These are phyloP conservation scores for Acacia confusa DNA, from an alignment of 306 rosid species.

Conservation along the genomic window DNA sequence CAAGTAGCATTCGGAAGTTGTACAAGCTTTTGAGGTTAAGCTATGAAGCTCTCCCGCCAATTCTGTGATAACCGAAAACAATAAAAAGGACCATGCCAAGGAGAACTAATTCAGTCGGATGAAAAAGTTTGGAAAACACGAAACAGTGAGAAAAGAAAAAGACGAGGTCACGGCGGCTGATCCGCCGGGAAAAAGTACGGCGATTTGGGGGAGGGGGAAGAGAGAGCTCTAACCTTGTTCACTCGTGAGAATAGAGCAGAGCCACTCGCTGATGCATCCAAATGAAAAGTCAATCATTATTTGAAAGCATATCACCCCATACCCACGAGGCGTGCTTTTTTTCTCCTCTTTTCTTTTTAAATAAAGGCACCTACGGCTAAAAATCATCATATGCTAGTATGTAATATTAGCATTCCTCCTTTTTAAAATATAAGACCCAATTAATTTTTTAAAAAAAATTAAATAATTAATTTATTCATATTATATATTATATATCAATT, in stretches of 20 bases:
- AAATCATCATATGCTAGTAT: too few relatives aligned
- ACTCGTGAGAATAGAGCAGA: not conserved
- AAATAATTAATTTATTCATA: too few relatives aligned
- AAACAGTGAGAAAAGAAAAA: slow-evolving; percentile 5
- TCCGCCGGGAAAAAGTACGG: not conserved
- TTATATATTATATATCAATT: too few relatives aligned
- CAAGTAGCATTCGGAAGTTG: not conserved
- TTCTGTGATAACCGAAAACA: not conserved
- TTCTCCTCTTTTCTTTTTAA: too few relatives aligned
- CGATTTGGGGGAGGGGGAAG: not conserved
- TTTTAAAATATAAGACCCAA: too few relatives aligned
- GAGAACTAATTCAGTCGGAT: not conserved
- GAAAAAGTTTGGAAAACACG: not conserved
- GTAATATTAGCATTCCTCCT: too few relatives aligned
- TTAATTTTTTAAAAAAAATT: too few relatives aligned
- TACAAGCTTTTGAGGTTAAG: not conserved
- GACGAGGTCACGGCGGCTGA: not conserved
- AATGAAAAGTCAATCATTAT: not conserved
- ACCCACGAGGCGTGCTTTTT: too few relatives aligned
- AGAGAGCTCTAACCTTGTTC: not conserved
- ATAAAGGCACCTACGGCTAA: too few relatives aligned
- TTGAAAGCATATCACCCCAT: not conserved
- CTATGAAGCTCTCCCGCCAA: not conserved
- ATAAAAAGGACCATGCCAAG: not conserved
- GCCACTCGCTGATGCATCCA: not conserved